These are phyloP conservation scores for Solanum arcanum DNA, from an alignment of 257 asterid genomes.

Conservation along the genomic window DNA sequence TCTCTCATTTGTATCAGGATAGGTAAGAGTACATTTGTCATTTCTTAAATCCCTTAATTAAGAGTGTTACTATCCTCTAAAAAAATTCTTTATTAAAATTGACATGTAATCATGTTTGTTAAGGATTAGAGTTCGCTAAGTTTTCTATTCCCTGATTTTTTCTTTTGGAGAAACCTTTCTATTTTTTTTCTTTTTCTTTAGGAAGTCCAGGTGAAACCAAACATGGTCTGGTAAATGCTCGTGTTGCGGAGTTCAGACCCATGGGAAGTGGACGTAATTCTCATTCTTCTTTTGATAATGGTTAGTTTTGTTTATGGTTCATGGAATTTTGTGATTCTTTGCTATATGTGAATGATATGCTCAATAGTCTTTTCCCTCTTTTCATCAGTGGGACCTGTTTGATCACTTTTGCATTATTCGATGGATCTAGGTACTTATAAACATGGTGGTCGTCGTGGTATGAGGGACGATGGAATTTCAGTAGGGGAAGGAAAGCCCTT, in stretches of 20 bases:
- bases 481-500: constrained; percentile 47
- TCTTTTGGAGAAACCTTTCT: background rate
- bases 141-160: background rate
- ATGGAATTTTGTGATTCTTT: background rate
- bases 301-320: constrained; percentile 30
- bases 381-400: background rate
- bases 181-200: constrained; percentile 9
- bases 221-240: constrained; percentile 25
- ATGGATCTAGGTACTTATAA: constrained; percentile 49
- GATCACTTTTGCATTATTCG: constrained; percentile 1
- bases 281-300: constrained; percentile 51
- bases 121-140: background rate
- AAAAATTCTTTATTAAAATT: background rate
- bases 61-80: too few species aligned
- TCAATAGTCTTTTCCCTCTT: background rate
- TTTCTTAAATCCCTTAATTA: background rate
- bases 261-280: constrained; percentile 46
- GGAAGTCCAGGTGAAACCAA: constrained; percentile 45
- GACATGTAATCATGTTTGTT: background rate
- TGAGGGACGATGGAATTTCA: constrained; percentile 46
- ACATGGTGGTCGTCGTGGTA: constrained; percentile 67
- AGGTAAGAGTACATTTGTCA: background rate
- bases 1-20: background rate
- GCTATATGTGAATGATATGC: background rate
- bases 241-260: constrained; percentile 42